phyloP scores from a whole-genome alignment of 768 basidiomycete genomes.

The Lyophyllum decastes region DNA sequence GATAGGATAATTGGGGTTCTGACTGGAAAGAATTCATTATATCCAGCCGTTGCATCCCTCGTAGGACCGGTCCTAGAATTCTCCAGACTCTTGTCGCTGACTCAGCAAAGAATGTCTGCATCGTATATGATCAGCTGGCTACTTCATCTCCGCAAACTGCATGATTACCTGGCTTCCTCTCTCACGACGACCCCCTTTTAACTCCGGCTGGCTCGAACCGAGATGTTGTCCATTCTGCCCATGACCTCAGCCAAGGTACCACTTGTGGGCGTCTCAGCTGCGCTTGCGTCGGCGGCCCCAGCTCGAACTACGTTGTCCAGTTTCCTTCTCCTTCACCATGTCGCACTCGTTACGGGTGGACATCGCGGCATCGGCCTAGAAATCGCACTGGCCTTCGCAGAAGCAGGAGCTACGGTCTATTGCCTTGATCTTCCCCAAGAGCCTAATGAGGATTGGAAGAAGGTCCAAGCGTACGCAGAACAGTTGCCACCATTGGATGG shows the following conservation, averaged over 20 bases:
- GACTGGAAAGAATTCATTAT: too few species aligned
- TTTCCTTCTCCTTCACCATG: slow-evolving; percentile 45
- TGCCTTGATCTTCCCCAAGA: slow-evolving; percentile 59
- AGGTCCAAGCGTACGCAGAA: slow-evolving; percentile 45
- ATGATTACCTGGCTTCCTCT: not conserved
- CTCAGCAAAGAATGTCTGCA: not conserved
- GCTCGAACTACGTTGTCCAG: slow-evolving; percentile 21
- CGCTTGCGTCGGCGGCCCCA: slow-evolving; percentile 17
- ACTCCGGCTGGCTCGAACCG: not conserved
- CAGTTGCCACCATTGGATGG: slow-evolving; percentile 24
- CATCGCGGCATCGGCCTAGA: slow-evolving; percentile 63
- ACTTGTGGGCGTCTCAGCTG: slow-evolving; percentile 21
- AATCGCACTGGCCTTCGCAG: slow-evolving; percentile 25
- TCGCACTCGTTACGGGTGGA: slow-evolving; percentile 54
- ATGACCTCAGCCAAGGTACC: slow-evolving; percentile 1
- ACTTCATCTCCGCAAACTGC: not conserved
- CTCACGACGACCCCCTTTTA: not conserved
- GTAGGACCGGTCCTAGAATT: too few species aligned
- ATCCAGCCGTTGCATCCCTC: too few species aligned
- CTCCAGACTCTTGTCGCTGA: not conserved
- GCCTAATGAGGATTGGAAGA: slow-evolving; percentile 51
- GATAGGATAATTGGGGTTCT: too few species aligned
- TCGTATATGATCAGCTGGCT: not conserved
- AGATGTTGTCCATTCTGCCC: not conserved
- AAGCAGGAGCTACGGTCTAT: slow-evolving; percentile 41